Percentiles rank a stretch among this genome's conserved stretches.
These are phyloP conservation scores for Dalbergia cochinchinensis DNA, from an alignment of 306 rosid genomes.

Conservation along the genomic window DNA sequence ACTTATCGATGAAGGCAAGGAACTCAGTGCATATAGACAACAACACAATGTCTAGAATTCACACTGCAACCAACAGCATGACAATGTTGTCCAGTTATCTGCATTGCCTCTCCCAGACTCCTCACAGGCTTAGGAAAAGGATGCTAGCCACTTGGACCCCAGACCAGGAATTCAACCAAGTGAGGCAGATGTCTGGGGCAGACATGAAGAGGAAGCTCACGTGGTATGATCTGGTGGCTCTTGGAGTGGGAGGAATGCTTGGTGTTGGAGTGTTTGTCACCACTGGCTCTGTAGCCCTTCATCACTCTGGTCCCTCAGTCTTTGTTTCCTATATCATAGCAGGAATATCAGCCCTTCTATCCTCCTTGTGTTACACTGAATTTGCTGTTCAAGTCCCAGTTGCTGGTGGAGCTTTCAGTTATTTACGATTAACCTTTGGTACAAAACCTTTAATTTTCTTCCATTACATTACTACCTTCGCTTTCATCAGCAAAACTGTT, in stretches of 20 bases:
- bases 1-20: slow-evolving; percentile 53
- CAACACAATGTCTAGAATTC: slow-evolving; percentile 47
- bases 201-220: slow-evolving; percentile 88
- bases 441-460: neutral
- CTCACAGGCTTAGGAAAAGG: slow-evolving; percentile 80
- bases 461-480: no score
- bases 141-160: slow-evolving; percentile 97
- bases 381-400: slow-evolving; percentile 93
- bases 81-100: slow-evolving; percentile 64
- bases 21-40: slow-evolving; percentile 29
- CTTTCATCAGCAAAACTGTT: no score
- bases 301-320: slow-evolving; percentile 80
- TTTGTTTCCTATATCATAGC: slow-evolving; percentile 89
- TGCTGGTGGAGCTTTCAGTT: slow-evolving; percentile 98
- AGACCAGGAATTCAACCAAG: slow-evolving; percentile 88
- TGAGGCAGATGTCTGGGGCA: slow-evolving; percentile 88
- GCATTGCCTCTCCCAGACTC: slow-evolving; percentile 81
- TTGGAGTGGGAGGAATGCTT: slow-evolving; percentile 97
- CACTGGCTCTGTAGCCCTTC: slow-evolving; percentile 77
- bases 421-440: slow-evolving; percentile 90
- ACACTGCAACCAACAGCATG: slow-evolving; percentile 45
- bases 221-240: slow-evolving; percentile 86
- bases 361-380: slow-evolving; percentile 91
- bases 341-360: slow-evolving; percentile 87
- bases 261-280: slow-evolving; percentile 96